Evolutionary conservation across 176 grass and related monocot genomes (phyloP), one percentile per base, ranked within the genome.

Genomic region (Elaeis guineensis): DNA sequence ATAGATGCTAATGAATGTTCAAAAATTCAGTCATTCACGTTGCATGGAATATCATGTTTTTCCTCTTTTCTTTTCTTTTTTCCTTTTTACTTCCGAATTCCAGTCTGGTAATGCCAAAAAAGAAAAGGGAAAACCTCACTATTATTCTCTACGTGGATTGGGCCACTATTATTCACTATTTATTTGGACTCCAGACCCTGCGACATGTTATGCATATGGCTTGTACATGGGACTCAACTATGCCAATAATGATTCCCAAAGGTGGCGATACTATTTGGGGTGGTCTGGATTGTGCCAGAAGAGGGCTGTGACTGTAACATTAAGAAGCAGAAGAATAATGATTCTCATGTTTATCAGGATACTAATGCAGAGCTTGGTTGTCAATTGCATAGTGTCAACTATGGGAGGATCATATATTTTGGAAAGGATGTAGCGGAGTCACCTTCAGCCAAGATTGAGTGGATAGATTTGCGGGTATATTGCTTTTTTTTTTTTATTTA

Each of bases 141-240:
- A 25, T 55, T 66, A 25, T 74, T 44, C 29, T 54, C 25, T 78
- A 61, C 39, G 58, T 72, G 20, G 72, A 54, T 70, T 92, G 87
- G 83, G 88, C 87, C 56, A 89, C 92, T 25, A 84, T 30, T 25
- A 1, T 25, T 15, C 93, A 63, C 93, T 84, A 92, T 57, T 82
- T 98, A 67, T 81, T 98, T 61, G 84, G 87, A 22, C 70, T 89
- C 72, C 93, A 98, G 25, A 98, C 93, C 6, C 78, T 98, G 61
- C 84, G 82, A 2, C 93, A 98, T 65, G 83, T 98, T 59, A 98
- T 98, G 87, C 80, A 81, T 28, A 98, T 92, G 93, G 92, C 81
- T 49, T 84, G 87, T 16, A n/a, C n/a, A n/a, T n/a, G n/a, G n/a
- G n/a, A n/a, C n/a, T n/a, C n/a, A n/a, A n/a, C n/a, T n/a, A n/a